phyloP scores from a whole-genome alignment of 1,284 basidiomycete species.

The Cronartium ribicola region DNA sequence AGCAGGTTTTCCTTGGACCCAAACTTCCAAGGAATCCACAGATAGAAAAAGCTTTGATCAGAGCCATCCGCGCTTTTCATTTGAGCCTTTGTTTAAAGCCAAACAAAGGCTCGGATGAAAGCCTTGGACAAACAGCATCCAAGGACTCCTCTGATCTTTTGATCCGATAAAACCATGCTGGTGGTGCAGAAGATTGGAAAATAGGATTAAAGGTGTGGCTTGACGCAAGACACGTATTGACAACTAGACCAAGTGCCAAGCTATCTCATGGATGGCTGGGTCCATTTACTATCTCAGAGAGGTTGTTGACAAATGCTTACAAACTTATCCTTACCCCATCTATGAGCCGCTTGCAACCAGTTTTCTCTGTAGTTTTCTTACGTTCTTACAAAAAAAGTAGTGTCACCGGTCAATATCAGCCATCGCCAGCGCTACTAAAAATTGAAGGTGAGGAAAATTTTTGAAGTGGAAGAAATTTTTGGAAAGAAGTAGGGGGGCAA shows the following conservation, averaged over 20 bases:
- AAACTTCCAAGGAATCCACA: no score
- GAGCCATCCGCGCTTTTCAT: no score
- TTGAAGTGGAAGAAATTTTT: background rate
- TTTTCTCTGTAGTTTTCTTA: background rate
- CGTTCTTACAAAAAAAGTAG: background rate
- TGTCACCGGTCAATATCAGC: background rate
- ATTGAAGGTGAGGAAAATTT: background rate
- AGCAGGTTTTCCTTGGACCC: no score
- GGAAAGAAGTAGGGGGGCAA: background rate
- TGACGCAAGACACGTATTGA: background rate
- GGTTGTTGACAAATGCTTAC: background rate
- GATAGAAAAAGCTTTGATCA: no score
- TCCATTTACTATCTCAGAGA: constrained; percentile 43
- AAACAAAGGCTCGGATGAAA: no score
- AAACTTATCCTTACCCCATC: background rate
- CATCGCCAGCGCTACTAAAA: background rate
- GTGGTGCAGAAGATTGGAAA: no score
- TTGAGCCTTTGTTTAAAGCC: no score
- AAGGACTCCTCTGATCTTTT: no score
- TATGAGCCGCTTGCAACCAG: background rate
- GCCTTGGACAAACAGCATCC: no score
- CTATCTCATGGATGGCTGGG: background rate
- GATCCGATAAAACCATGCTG: no score
- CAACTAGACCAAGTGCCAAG: background rate
- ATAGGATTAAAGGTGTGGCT: background rate